Base-by-base conservation (phyloP, 192 early-diverging fungal species). In the Rhizoclosmatium globosum region DNA sequence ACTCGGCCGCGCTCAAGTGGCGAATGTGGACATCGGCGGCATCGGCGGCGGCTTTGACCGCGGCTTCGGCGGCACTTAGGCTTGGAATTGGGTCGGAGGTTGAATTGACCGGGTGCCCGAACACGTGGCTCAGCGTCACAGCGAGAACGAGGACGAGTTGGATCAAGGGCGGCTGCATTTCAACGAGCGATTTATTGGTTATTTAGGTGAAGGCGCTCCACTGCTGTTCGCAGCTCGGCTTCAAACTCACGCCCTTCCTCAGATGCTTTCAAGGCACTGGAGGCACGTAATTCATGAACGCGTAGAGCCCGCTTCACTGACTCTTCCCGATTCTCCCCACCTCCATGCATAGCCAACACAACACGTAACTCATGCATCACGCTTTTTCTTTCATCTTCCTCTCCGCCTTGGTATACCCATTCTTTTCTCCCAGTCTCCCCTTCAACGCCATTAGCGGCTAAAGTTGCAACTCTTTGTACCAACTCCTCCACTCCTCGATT, bases 401-500 rank as follows among this genome's bases (percentile, higher is more conserved):
- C 38, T 2, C 38, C 72, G 17, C 6, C 15, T 62, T 62, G 21
- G 48, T 4, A 43, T 56, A 6, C 53, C 47, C 44, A 19, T 15
- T 23, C 23, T 45, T 13, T 42, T 46, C 13, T 42, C 23, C 9
- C n/a, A 47, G n/a, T n/a, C 19, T 41, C 45, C 17, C 17, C 42
- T 43, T 23, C 11, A 11, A 59, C 23, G 57, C 23, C 13, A 19
- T 72, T 11, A 9, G 7, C 13, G 21, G 11, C 19, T 15, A 13
- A 11, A 3, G 7, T 38, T 38, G 31, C 21, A 39, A 42, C 46
- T 23, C 62, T 6, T 9, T n/a, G 31, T 31, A 71, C 13, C 69
- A 58, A 50, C 4, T 19, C 48, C 39, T 71, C 89, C 61, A 85
- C 80, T 2, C 86, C 79, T 47, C 94, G 93, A 64, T 93, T 92